Evolutionary conservation across 495 filamentous ascomycete genomes (phyloP), one percentile per base, ranked within the genome.

Genomic region (Lindgomyces ingoldianus): DNA sequence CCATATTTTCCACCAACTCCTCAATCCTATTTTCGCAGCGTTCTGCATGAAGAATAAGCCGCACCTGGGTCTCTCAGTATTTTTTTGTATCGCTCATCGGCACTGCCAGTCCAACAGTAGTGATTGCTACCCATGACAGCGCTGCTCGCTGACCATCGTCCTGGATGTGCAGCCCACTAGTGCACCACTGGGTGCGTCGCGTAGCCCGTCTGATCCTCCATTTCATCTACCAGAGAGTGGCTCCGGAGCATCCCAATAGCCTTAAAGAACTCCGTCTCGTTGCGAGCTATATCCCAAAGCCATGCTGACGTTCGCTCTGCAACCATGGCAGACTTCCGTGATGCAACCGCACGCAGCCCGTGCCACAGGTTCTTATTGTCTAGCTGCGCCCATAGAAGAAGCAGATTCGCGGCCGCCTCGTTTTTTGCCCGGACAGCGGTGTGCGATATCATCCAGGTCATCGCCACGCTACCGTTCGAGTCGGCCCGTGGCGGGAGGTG

Each of bases 391-490:
- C 67, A 70, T 33, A 70, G 41, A 8, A 58, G 45, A 12, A 70
- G 67, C 29, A 70, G 60, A 10, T 60, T 60, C 24, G 67, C 63
- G 18, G 67, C 33, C 3, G 36, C 45, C 30, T 55, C 27, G 30
- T 60, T 3, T 42, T 53, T 46, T 1, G 44, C 27, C 0, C 36
- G 24, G 24, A 70, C 52, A 1, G 24, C 47, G 1, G 63, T 22
- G 51, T 58, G 67, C 10, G 67, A 62, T 18, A 70, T 70, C 6
- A 18, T 21, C 67, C 67, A 70, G 29, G 67, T 70, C 42, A 63
- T 70, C 49, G 42, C 52, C 36, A 70, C 56, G 30, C 33, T 59
- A 46, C 67, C 57, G 14, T 63, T 51, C 18, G 36, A 36, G 41
- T 70, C 67, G 16, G 58, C 61, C 30, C 56, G 36, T 6, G 67